Evolutionary conservation across 257 asterid genomes (phyloP).

Genomic region (Orobanche coerulescens): DNA sequence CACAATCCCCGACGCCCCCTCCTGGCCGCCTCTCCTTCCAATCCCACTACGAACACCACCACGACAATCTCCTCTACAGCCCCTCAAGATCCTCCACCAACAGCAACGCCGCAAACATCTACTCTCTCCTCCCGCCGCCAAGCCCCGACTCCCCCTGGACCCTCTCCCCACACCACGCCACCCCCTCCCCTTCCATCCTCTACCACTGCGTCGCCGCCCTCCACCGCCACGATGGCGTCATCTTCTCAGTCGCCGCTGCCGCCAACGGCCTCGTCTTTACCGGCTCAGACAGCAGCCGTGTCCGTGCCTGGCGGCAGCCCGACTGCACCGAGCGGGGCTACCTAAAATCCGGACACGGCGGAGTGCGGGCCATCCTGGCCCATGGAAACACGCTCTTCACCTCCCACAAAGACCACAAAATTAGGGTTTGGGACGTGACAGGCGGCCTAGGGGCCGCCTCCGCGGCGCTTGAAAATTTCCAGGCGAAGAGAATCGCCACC

Average conservation of each 20-base stretch:
- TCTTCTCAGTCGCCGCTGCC: conserved; percentile 57
- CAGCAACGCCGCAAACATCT: conserved; percentile 19
- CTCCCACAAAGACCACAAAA: conserved; percentile 53
- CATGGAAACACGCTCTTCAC: conserved; percentile 62
- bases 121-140: conserved; percentile 49
- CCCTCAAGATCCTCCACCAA: conserved; percentile 45
- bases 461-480: conserved; percentile 35
- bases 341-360: conserved; percentile 40
- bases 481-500: conserved; percentile 39
- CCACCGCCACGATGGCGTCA: conserved; percentile 77
- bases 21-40: conserved; percentile 42
- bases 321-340: conserved; percentile 72
- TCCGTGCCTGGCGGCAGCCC: conserved; percentile 85
- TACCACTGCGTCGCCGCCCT: conserved; percentile 87
- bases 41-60: conserved; percentile 36
- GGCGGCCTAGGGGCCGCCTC: background rate
- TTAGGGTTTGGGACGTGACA: conserved; percentile 48
- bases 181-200: conserved; percentile 74
- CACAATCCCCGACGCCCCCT: conserved; percentile 23
- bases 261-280: conserved; percentile 65
- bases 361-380: conserved; percentile 52
- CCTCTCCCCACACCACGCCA: conserved; percentile 74
- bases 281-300: conserved; percentile 62
- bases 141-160: conserved; percentile 84
- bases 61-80: conserved; percentile 49